Evolutionary conservation across 148 eudicot genomes (phyloP).

Genomic region (Bassia scoparia): DNA sequence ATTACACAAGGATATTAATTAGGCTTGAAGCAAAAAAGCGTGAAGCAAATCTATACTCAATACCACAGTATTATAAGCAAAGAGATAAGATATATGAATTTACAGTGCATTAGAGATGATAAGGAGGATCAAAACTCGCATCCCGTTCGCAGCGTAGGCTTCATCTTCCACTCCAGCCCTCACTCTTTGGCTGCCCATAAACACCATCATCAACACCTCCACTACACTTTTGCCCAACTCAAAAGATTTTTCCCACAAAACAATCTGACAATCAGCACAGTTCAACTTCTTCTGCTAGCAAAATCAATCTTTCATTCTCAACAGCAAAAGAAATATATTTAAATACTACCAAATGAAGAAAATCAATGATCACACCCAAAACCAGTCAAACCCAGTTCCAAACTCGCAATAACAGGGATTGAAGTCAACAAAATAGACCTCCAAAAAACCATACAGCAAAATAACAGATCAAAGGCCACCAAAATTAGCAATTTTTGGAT

Average conservation of each 20-base stretch:
- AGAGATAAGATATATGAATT: slow-evolving; percentile 10
- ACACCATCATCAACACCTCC: slow-evolving; percentile 22
- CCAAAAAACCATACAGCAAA: slow-evolving; percentile 20
- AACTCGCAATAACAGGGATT: slow-evolving; percentile 13
- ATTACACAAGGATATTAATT: neutral
- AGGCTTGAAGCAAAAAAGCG: slow-evolving; percentile 12
- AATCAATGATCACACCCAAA: neutral
- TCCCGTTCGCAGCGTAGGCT: slow-evolving; percentile 16
- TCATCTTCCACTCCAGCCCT: slow-evolving; percentile 28
- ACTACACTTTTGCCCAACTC: slow-evolving; percentile 1
- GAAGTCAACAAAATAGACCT: slow-evolving; percentile 19
- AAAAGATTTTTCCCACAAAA: neutral
- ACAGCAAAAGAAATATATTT: neutral
- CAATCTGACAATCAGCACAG: neutral
- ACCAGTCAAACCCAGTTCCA: slow-evolving; percentile 7
- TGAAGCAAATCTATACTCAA: slow-evolving; percentile 6
- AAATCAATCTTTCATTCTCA: neutral
- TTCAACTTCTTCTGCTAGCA: slow-evolving; percentile 6
- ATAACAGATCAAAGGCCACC: slow-evolving; percentile 25
- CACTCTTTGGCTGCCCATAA: slow-evolving; percentile 22
- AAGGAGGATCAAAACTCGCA: slow-evolving; percentile 29
- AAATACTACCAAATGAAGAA: slow-evolving; percentile 14
- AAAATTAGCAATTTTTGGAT: slow-evolving; percentile 1
- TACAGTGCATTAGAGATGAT: slow-evolving; percentile 26
- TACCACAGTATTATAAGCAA: neutral